These are phyloP conservation scores for Crotalaria pallida DNA, from an alignment of 306 rosid genomes.

Conservation along the genomic window DNA sequence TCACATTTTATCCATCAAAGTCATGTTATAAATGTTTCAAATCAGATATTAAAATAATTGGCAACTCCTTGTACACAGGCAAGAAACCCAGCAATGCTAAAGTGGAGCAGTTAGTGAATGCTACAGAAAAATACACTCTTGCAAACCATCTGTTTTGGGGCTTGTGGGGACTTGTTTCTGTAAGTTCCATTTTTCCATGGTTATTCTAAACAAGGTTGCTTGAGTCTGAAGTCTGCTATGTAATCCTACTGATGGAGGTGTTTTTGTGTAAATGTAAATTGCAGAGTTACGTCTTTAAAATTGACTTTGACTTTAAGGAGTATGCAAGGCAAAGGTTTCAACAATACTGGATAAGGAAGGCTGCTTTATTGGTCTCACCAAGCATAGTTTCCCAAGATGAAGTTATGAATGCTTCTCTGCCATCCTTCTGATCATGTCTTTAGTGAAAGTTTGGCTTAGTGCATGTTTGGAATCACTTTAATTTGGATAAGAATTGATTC, in stretches of 20 bases:
- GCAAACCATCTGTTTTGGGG: conserved; percentile 93
- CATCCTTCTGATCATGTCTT: conserved; percentile 4
- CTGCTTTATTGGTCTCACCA: conserved; percentile 35
- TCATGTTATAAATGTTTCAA: background rate
- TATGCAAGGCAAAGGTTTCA: conserved; percentile 82
- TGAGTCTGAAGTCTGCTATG: background rate
- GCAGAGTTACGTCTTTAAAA: conserved; percentile 75
- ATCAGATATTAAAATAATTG: background rate
- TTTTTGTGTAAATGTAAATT: conserved; percentile 21
- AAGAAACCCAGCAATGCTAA: conserved; percentile 47
- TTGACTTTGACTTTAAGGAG: conserved; percentile 82
- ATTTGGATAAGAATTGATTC: too few relatives aligned
- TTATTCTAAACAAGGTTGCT: background rate
- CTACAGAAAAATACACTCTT: conserved; percentile 60
- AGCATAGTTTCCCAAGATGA: background rate
- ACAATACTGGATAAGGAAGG: conserved; percentile 63
- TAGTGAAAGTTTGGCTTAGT: conserved; percentile 2
- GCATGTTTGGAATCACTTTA: too few relatives aligned
- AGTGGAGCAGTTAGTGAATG: conserved; percentile 49
- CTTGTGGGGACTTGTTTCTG: conserved; percentile 93
- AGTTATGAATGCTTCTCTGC: conserved; percentile 3
- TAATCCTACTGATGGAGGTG: background rate
- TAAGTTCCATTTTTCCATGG: conserved; percentile 12
- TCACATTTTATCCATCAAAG: background rate
- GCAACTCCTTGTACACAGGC: conserved; percentile 35